Conservation (phyloP, 164 flowering plant genomes). For the Litsea cubeba region DNA sequence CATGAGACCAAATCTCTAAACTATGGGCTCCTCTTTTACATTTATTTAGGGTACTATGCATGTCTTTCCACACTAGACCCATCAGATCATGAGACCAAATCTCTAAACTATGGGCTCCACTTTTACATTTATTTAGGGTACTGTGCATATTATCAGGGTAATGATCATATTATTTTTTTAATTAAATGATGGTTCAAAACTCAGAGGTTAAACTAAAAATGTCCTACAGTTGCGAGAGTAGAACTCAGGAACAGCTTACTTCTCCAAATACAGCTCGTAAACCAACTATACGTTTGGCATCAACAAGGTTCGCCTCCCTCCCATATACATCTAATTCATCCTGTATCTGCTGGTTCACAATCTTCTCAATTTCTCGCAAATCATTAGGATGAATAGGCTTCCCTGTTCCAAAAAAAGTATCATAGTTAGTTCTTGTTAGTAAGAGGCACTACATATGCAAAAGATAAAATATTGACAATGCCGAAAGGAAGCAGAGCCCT, state of each 20-base stretch:
- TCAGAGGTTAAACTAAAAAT: background rate
- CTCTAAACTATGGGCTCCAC: background rate
- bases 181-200: background rate
- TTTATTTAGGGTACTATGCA: background rate
- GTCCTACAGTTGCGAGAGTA: background rate
- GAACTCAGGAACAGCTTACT: conserved; percentile 37
- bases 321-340: conserved; percentile 74
- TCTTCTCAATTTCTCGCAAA: conserved; percentile 69
- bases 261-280: conserved; percentile 99
- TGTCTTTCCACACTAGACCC: background rate
- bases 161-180: background rate
- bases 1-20: background rate
- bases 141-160: background rate
- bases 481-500: background rate
- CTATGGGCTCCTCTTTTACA: background rate
- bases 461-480: background rate
- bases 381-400: conserved; percentile 71
- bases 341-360: conserved; percentile 81
- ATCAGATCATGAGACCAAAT: background rate
- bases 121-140: background rate
- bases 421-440: no score
- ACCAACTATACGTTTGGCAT: conserved; percentile 84
- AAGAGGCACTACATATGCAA: background rate
- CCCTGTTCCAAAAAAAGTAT: conserved; percentile 35
- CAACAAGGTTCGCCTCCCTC: conserved; percentile 64